Percentiles rank a stretch among this genome's conserved stretches.
Conservation (phyloP, 1,284 basidiomycete species). For the Phlebopus sp. region DNA sequence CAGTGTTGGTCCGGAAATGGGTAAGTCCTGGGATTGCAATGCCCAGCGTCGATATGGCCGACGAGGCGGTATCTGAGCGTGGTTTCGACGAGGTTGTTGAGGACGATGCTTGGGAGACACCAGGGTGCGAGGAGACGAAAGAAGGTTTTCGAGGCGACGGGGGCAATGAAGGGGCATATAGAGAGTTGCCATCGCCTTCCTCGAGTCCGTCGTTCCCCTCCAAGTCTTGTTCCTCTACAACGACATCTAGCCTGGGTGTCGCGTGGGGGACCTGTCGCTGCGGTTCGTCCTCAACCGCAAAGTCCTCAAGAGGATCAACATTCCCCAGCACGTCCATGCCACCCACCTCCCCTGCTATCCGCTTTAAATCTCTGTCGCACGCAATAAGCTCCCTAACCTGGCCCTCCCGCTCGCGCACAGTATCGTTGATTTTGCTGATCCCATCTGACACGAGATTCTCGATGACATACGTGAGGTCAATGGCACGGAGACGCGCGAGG, state of each 20-base stretch:
- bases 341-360: slow-evolving; percentile 71
- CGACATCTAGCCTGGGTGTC: slow-evolving; percentile 33
- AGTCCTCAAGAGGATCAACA: slow-evolving; percentile 61
- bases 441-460: slow-evolving; percentile 73
- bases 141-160: slow-evolving; percentile 29
- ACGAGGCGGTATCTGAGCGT: slow-evolving; percentile 8
- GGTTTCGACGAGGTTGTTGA: slow-evolving; percentile 23
- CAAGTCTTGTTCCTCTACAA: slow-evolving; percentile 48
- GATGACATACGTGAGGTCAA: slow-evolving; percentile 59
- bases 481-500: slow-evolving; percentile 61
- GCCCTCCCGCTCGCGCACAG: slow-evolving; percentile 68
- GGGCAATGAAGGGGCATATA: slow-evolving; percentile 24
- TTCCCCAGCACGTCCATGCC: slow-evolving; percentile 69
- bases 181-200: slow-evolving; percentile 46
- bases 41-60: slow-evolving; percentile 30
- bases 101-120: slow-evolving; percentile 5
- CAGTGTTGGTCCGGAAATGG: slow-evolving; percentile 67
- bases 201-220: slow-evolving; percentile 46
- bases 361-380: slow-evolving; percentile 75
- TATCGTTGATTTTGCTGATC: slow-evolving; percentile 72
- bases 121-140: slow-evolving; percentile 11
- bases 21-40: slow-evolving; percentile 43
- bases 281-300: slow-evolving; percentile 37
- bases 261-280: slow-evolving; percentile 10
- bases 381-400: slow-evolving; percentile 74